phyloP scores from a whole-genome alignment of 495 filamentous ascomycete genomes.

The Hypoxylon cercidicola region DNA sequence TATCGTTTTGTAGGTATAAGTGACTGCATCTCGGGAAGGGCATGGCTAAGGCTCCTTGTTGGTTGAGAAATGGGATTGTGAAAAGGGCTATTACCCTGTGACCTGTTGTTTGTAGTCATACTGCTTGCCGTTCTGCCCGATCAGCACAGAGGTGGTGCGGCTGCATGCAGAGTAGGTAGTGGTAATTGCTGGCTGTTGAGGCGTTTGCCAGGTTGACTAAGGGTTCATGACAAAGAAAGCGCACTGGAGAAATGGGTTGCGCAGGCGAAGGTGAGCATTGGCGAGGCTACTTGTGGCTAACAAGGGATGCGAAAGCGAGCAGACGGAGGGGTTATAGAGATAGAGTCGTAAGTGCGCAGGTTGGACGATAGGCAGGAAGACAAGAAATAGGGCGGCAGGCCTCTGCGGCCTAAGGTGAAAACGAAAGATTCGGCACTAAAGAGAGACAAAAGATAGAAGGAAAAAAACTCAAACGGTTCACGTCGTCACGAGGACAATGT shows the following conservation, averaged over 20 bases:
- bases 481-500: conserved; percentile 41
- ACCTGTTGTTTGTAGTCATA: conserved; percentile 35
- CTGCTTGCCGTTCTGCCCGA: conserved; percentile 25
- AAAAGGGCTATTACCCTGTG: conserved; percentile 35
- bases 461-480: conserved; percentile 25
- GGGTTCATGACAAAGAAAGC: conserved; percentile 33
- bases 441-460: conserved; percentile 2
- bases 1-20: conserved; percentile 18
- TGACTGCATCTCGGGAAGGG: conserved; percentile 1
- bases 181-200: conserved; percentile 1
- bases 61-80: not conserved
- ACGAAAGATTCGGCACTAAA: conserved; percentile 5
- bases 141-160: conserved; percentile 21
- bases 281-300: conserved; percentile 12
- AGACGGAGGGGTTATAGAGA: not conserved
- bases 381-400: not conserved
- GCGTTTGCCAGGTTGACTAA: not conserved
- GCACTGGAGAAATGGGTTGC: conserved; percentile 11
- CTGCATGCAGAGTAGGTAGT: conserved; percentile 26
- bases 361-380: too few relatives aligned
- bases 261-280: conserved; percentile 23
- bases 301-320: conserved; percentile 9
- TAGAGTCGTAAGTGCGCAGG: too few relatives aligned
- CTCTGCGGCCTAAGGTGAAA: not conserved
- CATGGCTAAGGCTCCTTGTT: conserved; percentile 12